phyloP scores from a whole-genome alignment of 805 yeast genomes.

The Grigorovia jiainica region DNA sequence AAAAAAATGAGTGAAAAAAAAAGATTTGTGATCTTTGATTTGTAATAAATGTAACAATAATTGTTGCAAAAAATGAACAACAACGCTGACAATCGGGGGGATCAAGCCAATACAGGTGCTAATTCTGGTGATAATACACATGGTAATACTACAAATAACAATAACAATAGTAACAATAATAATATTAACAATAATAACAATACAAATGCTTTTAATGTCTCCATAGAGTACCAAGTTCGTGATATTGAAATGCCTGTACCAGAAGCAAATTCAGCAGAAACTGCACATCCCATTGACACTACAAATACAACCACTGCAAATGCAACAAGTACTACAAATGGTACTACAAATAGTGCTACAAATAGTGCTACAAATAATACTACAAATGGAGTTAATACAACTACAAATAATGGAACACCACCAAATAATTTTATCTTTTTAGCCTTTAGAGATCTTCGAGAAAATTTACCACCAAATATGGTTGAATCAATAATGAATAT shows the following conservation, averaged over 20 bases:
- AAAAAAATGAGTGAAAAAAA: no score
- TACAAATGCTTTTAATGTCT: constrained; percentile 1
- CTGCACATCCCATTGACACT: neutral
- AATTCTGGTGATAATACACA: neutral
- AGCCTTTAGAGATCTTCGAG: constrained; percentile 58
- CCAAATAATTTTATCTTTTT: constrained; percentile 52
- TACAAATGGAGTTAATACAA: constrained; percentile 1
- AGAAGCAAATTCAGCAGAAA: neutral
- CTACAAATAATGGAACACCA: constrained; percentile 1
- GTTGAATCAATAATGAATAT: constrained; percentile 52
- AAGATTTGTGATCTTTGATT: no score
- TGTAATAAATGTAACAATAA: constrained; percentile 21
- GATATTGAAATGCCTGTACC: constrained; percentile 12
- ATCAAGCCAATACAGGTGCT: constrained; percentile 17
- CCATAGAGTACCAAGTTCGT: constrained; percentile 1
- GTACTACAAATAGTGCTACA: neutral
- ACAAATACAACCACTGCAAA: neutral
- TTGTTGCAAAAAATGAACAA: neutral
- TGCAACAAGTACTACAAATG: neutral
- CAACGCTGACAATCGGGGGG: neutral
- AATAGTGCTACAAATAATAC: neutral
- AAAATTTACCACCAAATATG: constrained; percentile 49
- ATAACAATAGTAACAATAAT: neutral
- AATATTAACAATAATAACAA: neutral
- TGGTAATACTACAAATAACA: constrained; percentile 31